Evolutionary conservation across 345 rosid species (phyloP).

Genomic region (Corchorus capsularis): DNA sequence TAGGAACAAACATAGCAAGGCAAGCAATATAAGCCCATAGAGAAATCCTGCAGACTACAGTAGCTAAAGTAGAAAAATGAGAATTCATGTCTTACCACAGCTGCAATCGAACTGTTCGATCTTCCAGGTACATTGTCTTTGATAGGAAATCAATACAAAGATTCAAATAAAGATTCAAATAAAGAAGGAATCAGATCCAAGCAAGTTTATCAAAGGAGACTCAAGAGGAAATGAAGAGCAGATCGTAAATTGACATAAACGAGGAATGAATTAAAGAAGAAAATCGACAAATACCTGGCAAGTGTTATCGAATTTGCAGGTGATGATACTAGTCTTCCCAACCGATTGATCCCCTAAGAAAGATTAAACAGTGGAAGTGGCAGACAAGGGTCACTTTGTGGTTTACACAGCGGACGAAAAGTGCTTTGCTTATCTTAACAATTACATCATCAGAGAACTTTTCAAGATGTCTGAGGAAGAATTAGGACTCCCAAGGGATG

Average conservation of each 20-base stretch:
- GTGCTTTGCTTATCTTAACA: too few relatives aligned
- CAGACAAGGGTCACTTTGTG: too few relatives aligned
- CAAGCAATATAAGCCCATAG: neutral
- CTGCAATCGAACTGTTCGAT: constrained; percentile 81
- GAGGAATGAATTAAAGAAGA: neutral
- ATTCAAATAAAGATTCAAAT: neutral
- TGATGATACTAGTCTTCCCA: constrained; percentile 91
- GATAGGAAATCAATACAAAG: constrained; percentile 74
- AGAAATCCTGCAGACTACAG: neutral
- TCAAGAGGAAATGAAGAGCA: neutral
- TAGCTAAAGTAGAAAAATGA: constrained; percentile 6
- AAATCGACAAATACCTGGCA: constrained; percentile 57
- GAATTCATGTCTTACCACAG: constrained; percentile 52
- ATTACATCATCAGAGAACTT: too few relatives aligned
- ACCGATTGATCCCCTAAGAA: constrained; percentile 93
- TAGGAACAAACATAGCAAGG: neutral
- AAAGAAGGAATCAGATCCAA: constrained; percentile 14
- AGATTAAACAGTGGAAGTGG: too few relatives aligned
- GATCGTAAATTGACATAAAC: neutral
- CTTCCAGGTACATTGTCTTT: constrained; percentile 89
- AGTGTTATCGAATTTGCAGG: constrained; percentile 91
- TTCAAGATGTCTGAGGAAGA: too few relatives aligned
- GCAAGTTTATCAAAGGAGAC: neutral
- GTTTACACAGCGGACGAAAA: too few relatives aligned
- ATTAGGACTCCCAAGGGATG: too few relatives aligned